Conservation (phyloP, 169 alveolate species). For the Plasmodium relictum region DNA sequence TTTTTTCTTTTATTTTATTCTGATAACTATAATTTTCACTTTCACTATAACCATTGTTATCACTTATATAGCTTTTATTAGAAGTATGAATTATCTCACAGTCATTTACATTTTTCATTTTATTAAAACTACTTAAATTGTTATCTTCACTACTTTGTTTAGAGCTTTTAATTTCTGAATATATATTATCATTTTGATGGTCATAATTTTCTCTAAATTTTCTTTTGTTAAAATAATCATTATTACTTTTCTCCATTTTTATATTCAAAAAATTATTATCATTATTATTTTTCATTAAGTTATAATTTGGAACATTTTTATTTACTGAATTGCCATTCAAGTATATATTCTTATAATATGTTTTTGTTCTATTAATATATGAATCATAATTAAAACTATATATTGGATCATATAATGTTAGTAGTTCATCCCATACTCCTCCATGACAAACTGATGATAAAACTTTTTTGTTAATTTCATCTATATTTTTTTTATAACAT, state of each 20-base stretch:
- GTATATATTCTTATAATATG: background rate
- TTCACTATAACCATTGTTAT: background rate
- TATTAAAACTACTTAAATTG: background rate
- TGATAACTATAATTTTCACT: background rate
- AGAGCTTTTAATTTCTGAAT: background rate
- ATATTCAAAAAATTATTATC: background rate
- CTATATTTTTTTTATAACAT: conserved; percentile 56
- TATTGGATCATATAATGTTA: conserved; percentile 87
- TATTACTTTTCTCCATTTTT: background rate
- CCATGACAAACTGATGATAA: conserved; percentile 83
- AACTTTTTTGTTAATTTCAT: conserved; percentile 72
- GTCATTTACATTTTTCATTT: background rate
- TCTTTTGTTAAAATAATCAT: background rate
- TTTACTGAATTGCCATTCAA: background rate
- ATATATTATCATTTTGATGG: background rate
- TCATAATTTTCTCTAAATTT: background rate
- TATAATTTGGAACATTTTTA: background rate
- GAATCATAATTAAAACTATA: conserved; percentile 71
- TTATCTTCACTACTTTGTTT: background rate
- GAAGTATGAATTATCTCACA: background rate
- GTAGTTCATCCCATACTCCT: conserved; percentile 90
- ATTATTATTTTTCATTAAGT: background rate
- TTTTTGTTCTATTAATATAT: conserved; percentile 21
- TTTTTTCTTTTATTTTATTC: background rate
- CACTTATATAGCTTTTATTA: background rate